These are phyloP conservation scores for Aspergillus uvarum DNA, from an alignment of 2,329 filamentous ascomycete species.

Conservation along the genomic window DNA sequence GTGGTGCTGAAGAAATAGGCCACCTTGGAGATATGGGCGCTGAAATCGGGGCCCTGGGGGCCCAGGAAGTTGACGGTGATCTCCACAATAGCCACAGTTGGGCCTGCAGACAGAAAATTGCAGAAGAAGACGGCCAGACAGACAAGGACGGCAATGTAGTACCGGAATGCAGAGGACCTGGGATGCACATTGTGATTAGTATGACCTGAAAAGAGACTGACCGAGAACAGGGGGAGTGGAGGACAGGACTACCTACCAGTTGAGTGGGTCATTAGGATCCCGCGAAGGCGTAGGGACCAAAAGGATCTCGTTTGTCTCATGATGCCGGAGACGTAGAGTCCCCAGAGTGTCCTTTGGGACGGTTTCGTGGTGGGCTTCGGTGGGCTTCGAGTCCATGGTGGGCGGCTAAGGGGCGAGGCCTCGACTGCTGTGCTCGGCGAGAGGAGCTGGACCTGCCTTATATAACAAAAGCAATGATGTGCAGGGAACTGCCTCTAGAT, in stretches of 20 bases:
- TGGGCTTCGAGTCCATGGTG: not conserved
- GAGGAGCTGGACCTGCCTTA: no score
- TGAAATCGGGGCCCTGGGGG: conserved; percentile 17
- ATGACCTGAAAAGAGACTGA: not conserved
- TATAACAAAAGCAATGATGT: no score
- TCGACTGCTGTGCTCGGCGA: no score
- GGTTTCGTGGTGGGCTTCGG: not conserved
- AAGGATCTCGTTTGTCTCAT: conserved; percentile 2
- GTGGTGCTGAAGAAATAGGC: conserved; percentile 57
- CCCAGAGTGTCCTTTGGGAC: not conserved
- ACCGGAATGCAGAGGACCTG: not conserved
- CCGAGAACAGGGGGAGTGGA: no score
- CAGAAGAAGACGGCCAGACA: conserved; percentile 53
- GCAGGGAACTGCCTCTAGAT: no score
- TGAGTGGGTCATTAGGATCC: conserved; percentile 2
- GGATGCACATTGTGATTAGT: not conserved
- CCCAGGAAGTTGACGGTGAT: conserved; percentile 52
- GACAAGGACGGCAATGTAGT: conserved; percentile 8
- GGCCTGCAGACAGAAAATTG: conserved; percentile 59
- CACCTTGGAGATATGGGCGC: conserved; percentile 20
- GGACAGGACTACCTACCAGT: no score
- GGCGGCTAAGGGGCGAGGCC: no score
- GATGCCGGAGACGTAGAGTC: not conserved
- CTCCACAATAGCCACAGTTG: conserved; percentile 52
- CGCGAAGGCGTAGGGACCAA: not conserved